Conservation (phyloP, 2,329 filamentous ascomycete species). For the Cryphonectria naterciae region DNA sequence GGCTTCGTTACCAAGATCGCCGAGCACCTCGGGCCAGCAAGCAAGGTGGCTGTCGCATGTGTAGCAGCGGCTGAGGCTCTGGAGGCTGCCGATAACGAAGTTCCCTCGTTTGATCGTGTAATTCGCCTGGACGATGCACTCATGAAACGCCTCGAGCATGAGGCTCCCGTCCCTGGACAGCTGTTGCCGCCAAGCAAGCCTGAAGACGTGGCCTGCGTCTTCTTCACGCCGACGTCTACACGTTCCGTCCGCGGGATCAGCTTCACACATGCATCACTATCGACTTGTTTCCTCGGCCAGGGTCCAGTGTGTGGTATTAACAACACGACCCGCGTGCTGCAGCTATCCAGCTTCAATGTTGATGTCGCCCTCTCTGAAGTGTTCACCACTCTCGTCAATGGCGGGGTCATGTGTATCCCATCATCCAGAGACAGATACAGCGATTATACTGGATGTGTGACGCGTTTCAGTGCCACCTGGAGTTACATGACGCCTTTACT, state of each 20-base stretch:
- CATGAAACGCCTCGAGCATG: conserved; percentile 27
- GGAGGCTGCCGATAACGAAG: conserved; percentile 4
- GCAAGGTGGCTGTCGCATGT: conserved; percentile 26
- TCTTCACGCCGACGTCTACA: conserved; percentile 63
- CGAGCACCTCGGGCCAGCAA: conserved; percentile 28
- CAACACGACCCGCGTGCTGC: conserved; percentile 58
- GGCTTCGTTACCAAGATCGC: conserved; percentile 35
- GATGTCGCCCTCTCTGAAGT: conserved; percentile 59
- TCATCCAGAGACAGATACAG: conserved; percentile 52
- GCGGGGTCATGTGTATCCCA: conserved; percentile 64
- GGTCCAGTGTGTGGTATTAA: conserved; percentile 54
- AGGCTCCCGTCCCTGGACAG: conserved; percentile 28
- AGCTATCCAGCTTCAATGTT: conserved; percentile 60
- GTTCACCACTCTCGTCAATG: conserved; percentile 57
- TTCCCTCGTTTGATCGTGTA: conserved; percentile 25
- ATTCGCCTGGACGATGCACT: conserved; percentile 26
- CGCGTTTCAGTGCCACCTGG: conserved; percentile 54
- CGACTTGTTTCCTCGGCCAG: conserved; percentile 57
- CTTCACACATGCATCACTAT: conserved; percentile 63
- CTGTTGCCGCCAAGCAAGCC: conserved; percentile 38
- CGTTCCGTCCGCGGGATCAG: conserved; percentile 64
- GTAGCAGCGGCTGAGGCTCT: conserved; percentile 26
- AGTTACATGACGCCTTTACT: conserved; percentile 63
- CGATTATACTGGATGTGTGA: conserved; percentile 55
- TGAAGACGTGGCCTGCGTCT: conserved; percentile 60